Evolutionary conservation across 345 rosid species (phyloP).

Genomic region (Streptanthus diversifolius): DNA sequence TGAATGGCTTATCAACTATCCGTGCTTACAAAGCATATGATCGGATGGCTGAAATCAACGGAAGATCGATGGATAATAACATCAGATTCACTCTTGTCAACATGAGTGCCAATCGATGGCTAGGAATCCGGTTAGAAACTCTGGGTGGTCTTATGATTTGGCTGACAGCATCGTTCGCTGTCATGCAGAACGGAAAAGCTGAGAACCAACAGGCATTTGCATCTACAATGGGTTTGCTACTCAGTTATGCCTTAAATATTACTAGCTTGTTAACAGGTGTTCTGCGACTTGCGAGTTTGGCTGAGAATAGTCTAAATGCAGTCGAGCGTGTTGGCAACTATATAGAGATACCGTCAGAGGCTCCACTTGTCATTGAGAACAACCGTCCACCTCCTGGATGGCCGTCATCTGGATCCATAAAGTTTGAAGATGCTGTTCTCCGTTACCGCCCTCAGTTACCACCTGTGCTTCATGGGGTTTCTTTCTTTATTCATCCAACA

Average conservation of each 20-base stretch:
- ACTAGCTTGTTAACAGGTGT: constrained; percentile 81
- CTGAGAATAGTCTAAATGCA: constrained; percentile 94
- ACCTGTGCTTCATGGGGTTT: constrained; percentile 86
- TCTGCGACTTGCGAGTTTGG: constrained; percentile 94
- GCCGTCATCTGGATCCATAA: constrained; percentile 96
- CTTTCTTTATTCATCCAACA: constrained; percentile 73
- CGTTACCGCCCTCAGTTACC: constrained; percentile 96
- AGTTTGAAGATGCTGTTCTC: constrained; percentile 85
- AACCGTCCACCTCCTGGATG: constrained; percentile 99
- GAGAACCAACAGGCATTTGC: constrained; percentile 86
- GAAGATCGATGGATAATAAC: constrained; percentile 91
- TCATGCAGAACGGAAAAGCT: constrained; percentile 90
- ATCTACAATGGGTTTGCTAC: constrained; percentile 96
- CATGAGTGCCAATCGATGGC: constrained; percentile 96
- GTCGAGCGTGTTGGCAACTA: constrained; percentile 95
- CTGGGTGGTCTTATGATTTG: constrained; percentile 98
- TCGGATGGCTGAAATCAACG: constrained; percentile 91
- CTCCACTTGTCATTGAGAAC: constrained; percentile 67
- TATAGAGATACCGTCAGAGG: constrained; percentile 86
- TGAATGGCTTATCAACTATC: constrained; percentile 83
- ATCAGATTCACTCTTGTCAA: constrained; percentile 85
- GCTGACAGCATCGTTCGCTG: constrained; percentile 96
- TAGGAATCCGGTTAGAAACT: constrained; percentile 82
- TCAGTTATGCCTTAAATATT: constrained; percentile 92
- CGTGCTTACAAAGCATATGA: constrained; percentile 99